Conservation (phyloP, 768 basidiomycete species). For the Leccinum variicolor region DNA sequence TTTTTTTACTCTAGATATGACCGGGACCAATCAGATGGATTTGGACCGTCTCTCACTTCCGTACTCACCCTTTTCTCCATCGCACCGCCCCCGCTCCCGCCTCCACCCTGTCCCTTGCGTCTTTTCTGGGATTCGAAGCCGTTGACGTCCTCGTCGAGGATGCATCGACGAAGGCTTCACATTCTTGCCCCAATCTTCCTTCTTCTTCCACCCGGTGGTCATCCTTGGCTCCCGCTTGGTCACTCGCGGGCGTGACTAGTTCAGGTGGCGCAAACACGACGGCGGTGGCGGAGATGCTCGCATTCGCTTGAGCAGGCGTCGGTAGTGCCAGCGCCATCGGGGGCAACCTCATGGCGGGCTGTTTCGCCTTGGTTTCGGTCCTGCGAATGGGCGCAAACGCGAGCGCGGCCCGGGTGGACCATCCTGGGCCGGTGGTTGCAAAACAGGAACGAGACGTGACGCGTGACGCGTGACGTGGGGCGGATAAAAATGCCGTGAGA, state of each 20-base stretch:
- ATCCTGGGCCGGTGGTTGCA: too few relatives aligned
- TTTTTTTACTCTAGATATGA: constrained; percentile 55
- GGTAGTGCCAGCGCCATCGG: constrained; percentile 50
- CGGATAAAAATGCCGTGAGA: too few relatives aligned
- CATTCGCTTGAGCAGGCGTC: constrained; percentile 24
- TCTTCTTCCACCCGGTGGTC: constrained; percentile 36
- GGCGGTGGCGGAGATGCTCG: constrained; percentile 50
- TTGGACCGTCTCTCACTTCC: not conserved
- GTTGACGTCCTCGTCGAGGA: constrained; percentile 85
- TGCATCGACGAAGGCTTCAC: constrained; percentile 86
- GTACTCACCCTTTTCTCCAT: constrained; percentile 58
- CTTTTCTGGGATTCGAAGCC: constrained; percentile 67
- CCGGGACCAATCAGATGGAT: not conserved
- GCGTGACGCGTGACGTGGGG: too few relatives aligned
- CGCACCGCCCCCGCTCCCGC: constrained; percentile 32
- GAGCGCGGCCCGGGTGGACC: too few relatives aligned
- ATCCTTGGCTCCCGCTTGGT: constrained; percentile 27
- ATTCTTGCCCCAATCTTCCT: constrained; percentile 80
- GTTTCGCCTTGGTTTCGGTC: constrained; percentile 57
- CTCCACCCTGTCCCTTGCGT: constrained; percentile 41
- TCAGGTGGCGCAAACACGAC: constrained; percentile 69
- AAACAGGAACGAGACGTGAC: too few relatives aligned
- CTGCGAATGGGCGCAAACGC: constrained; percentile 81
- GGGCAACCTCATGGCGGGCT: constrained; percentile 29
- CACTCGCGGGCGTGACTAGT: constrained; percentile 34